These are phyloP conservation scores for Xylariaceae sp. DNA, from an alignment of 2,329 filamentous ascomycete species.

Conservation along the genomic window DNA sequence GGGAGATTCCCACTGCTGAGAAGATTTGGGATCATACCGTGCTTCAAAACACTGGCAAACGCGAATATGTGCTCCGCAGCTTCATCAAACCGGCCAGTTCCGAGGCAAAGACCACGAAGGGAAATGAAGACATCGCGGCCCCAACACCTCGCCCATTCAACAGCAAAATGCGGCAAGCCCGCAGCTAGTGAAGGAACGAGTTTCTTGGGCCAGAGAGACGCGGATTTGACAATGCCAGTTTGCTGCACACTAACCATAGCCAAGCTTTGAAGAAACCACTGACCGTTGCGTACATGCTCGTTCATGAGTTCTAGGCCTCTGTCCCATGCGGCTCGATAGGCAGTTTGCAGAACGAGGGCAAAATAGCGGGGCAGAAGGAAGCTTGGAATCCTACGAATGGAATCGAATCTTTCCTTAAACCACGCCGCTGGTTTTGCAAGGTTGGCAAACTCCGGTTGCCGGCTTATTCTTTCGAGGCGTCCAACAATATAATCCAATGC, in stretches of 20 bases:
- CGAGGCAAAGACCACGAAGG: conserved; percentile 85
- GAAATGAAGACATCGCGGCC: conserved; percentile 97
- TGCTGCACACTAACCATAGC: conserved; percentile 92
- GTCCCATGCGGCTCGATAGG: conserved; percentile 82
- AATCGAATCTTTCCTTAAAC: conserved; percentile 83
- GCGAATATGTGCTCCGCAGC: conserved; percentile 93
- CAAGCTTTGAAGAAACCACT: conserved; percentile 86
- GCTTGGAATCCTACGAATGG: conserved; percentile 80
- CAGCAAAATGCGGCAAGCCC: conserved; percentile 90
- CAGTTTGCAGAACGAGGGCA: conserved; percentile 82
- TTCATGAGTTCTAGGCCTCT: conserved; percentile 79
- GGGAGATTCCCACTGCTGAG: conserved; percentile 83
- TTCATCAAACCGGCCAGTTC: conserved; percentile 84
- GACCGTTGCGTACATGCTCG: conserved; percentile 74
- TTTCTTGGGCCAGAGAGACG: conserved; percentile 85
- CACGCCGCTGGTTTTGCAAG: conserved; percentile 72
- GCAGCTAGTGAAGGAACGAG: conserved; percentile 86
- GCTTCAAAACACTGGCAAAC: conserved; percentile 94
- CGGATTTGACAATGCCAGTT: conserved; percentile 85
- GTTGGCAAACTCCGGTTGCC: conserved; percentile 62
- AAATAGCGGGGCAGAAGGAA: conserved; percentile 95
- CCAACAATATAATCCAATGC: conserved; percentile 84
- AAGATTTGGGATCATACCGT: conserved; percentile 97
- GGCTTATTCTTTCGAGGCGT: conserved; percentile 73
- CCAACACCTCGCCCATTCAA: conserved; percentile 96